Conservation (phyloP, 176 grass and related monocot genomes). For the Leersia perrieri region DNA sequence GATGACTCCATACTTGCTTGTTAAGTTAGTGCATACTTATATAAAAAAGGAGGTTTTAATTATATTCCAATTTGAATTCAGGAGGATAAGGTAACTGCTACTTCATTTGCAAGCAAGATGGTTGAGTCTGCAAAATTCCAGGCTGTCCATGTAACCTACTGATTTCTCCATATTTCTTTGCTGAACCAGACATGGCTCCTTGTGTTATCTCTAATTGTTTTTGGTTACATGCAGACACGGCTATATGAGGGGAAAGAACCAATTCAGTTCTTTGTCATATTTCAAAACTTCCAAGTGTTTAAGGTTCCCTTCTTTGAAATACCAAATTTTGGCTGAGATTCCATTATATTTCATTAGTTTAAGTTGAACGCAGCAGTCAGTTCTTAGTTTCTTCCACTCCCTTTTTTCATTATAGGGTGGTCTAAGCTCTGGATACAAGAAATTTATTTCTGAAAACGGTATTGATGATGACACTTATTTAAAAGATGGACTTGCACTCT, state of each 20-base stretch:
- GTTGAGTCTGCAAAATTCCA: constrained; percentile 76
- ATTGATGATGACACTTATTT: constrained; percentile 78
- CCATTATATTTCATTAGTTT: too few relatives aligned
- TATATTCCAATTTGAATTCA: constrained; percentile 43
- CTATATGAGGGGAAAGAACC: constrained; percentile 93
- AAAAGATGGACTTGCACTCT: constrained; percentile 76
- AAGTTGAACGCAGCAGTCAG: neutral
- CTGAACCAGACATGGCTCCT: neutral
- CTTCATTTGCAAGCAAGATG: constrained; percentile 82
- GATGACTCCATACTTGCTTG: neutral
- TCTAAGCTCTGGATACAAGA: constrained; percentile 83
- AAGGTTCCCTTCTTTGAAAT: constrained; percentile 53
- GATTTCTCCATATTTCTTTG: constrained; percentile 14
- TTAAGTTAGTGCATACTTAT: neutral
- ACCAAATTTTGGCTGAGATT: too few relatives aligned
- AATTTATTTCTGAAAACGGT: constrained; percentile 61
- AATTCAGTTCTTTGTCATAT: constrained; percentile 86
- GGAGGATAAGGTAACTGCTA: constrained; percentile 60
- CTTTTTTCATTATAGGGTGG: constrained; percentile 62
- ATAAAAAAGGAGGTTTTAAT: neutral
- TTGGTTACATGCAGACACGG: constrained; percentile 48
- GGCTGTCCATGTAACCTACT: constrained; percentile 62
- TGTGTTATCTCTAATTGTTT: constrained; percentile 38
- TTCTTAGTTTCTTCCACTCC: neutral
- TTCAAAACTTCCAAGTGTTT: constrained; percentile 82